Percentiles rank a stretch among this genome's conserved stretches.
phyloP scores from a whole-genome alignment of 345 rosid species.

The Ceriops tagal region DNA sequence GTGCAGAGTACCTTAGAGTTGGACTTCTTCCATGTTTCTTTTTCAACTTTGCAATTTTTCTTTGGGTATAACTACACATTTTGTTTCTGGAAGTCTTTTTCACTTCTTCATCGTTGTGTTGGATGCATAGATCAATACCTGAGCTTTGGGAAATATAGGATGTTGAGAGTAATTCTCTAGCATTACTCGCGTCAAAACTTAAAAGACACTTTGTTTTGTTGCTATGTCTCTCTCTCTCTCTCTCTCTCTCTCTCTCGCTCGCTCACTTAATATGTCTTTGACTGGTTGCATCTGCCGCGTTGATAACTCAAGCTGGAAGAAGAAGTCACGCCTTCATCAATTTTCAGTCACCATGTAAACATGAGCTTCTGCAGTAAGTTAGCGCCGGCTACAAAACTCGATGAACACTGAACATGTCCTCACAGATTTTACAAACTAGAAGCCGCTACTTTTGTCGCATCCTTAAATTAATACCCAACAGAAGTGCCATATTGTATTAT shows the following conservation, averaged over 20 bases:
- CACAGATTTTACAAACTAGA: too few relatives aligned
- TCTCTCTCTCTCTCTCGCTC: not conserved
- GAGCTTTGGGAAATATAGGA: slow-evolving; percentile 1
- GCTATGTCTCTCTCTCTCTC: not conserved
- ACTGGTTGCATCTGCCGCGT: too few relatives aligned
- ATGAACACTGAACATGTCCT: too few relatives aligned
- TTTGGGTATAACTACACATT: not conserved
- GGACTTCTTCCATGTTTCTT: not conserved
- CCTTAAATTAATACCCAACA: too few relatives aligned
- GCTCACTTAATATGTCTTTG: too few relatives aligned
- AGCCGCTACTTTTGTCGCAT: too few relatives aligned
- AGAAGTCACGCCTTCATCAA: too few relatives aligned
- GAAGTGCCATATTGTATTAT: too few relatives aligned
- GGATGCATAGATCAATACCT: not conserved
- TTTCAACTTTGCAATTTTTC: not conserved
- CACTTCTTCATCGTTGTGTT: not conserved
- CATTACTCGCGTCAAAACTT: not conserved
- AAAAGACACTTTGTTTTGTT: not conserved
- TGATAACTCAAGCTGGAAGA: too few relatives aligned
- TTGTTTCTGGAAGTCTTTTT: not conserved
- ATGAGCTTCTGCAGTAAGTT: too few relatives aligned
- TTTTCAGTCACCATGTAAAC: too few relatives aligned
- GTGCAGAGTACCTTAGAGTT: slow-evolving; percentile 7
- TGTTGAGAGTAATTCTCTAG: not conserved
- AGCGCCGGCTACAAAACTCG: too few relatives aligned